Base-by-base conservation (phyloP, 768 basidiomycete species). In the Tylopilus vinaceipallidus region DNA sequence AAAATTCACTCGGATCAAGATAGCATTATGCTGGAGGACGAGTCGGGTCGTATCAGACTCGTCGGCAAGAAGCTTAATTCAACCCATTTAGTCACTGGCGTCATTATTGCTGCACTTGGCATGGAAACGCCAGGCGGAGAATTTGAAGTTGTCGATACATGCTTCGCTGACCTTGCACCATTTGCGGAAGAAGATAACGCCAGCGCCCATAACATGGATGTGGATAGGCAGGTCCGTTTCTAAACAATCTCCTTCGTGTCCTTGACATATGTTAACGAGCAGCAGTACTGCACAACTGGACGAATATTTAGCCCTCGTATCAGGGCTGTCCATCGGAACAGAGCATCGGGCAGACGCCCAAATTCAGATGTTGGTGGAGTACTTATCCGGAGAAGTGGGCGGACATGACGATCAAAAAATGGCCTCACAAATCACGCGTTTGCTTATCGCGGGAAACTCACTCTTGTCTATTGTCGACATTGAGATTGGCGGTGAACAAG, bases 401-500 rank as follows among this genome's bases (percentile, higher is more conserved):
- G 82, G 82, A 1, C 61, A 70, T 0, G 75, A 80, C 49, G 88
- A 91, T 50, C 84, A 84, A 61, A 60, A 73, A 9, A 73, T 78
- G 11, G 81, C 88, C 6, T 73, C 84, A 3, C 82, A 81, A 53
- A 86, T 98, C 60, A 86, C 91, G 7, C 79, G 93, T 13, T 72
- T 99, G 13, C 82, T 99, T 33, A 77, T 99, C 33, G 91, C 90
- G 3, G 97, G 97, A 6, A 91, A 98, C 68, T 94, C 93, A 3
- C 66, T 98, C 7, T 80, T 80, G 12, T 76, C 84, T 0, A 66
- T 79, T 4, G 54, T 63, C 68, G 45, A 59, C 52, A 9, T 32
- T 20, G 60, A 67, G 11, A 65, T 68, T 47, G 70, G 66, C 34
- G 68, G 72, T 33, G 59, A 66, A 26, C 69, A 73, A 17, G 64